These are phyloP conservation scores for Prunella vulgaris DNA, from an alignment of 257 asterid species.

Conservation along the genomic window DNA sequence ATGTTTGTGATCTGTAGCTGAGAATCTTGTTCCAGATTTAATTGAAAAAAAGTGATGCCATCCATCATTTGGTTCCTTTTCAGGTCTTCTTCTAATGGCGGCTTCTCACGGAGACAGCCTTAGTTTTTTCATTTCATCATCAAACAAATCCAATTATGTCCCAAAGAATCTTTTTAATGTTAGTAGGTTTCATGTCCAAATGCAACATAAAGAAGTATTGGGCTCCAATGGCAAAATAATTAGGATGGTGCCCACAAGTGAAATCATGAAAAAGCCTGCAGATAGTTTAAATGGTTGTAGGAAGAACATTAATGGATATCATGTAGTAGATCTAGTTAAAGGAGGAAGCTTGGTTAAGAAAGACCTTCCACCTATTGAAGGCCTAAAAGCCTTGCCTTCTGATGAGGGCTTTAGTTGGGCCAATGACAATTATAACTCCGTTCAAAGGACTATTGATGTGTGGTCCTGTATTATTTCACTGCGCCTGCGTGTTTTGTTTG, in stretches of 20 bases:
- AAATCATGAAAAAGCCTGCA: constrained; percentile 30
- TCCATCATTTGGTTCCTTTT: neutral
- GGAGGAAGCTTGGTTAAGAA: constrained; percentile 30
- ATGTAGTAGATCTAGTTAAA: constrained; percentile 24
- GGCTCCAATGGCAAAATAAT: constrained; percentile 46
- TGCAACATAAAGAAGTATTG: constrained; percentile 49
- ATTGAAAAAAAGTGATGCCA: neutral
- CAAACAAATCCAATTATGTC: constrained; percentile 1
- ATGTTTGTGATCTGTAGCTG: too few relatives aligned
- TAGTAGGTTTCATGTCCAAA: constrained; percentile 31
- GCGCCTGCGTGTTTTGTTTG: constrained; percentile 64
- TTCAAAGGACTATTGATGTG: constrained; percentile 69
- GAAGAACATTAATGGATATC: neutral
- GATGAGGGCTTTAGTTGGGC: constrained; percentile 92
- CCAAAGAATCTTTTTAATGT: constrained; percentile 9
- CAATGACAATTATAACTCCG: constrained; percentile 63
- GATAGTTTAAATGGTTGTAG: constrained; percentile 35
- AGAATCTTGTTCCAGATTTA: neutral
- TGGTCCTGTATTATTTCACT: constrained; percentile 75
- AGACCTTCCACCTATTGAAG: constrained; percentile 55
- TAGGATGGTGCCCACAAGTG: constrained; percentile 62
- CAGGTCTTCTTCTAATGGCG: constrained; percentile 48
- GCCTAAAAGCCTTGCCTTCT: constrained; percentile 58
- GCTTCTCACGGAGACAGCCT: constrained; percentile 58
- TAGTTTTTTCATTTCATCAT: constrained; percentile 32